These are phyloP conservation scores for Diplocarpon rosae DNA, from an alignment of 2,329 filamentous ascomycete genomes.

Conservation along the genomic window DNA sequence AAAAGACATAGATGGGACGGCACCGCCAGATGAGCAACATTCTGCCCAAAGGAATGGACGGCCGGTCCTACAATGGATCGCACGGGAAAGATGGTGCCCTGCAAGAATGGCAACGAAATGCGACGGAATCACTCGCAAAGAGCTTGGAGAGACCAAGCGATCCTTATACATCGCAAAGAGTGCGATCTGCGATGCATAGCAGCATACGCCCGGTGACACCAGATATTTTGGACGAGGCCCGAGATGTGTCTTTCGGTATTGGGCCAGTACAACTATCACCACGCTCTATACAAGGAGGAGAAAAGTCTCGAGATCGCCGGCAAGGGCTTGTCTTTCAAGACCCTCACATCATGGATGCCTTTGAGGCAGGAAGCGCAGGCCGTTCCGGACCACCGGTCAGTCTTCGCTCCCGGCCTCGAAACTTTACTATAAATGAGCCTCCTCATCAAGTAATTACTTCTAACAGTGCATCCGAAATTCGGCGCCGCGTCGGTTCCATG, in stretches of 20 bases:
- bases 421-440: conserved; percentile 36
- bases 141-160: conserved; percentile 22
- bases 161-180: conserved; percentile 13
- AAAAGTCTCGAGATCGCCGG: conserved; percentile 33
- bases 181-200: conserved; percentile 27
- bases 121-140: conserved; percentile 20
- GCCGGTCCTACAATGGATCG: conserved; percentile 29
- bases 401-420: conserved; percentile 34
- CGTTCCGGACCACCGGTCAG: conserved; percentile 19
- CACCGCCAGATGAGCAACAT: conserved; percentile 32
- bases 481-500: conserved; percentile 60
- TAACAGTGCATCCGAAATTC: conserved; percentile 33
- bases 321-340: conserved; percentile 54
- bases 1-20: conserved; percentile 18
- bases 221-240: conserved; percentile 34
- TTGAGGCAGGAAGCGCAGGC: conserved; percentile 10
- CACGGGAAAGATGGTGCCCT: conserved; percentile 23
- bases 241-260: conserved; percentile 11
- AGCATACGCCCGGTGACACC: conserved; percentile 58
- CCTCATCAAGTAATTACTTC: conserved; percentile 29
- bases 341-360: conserved; percentile 34
- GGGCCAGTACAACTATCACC: conserved; percentile 37
- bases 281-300: conserved; percentile 34
- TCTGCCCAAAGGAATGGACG: conserved; percentile 36
- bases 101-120: conserved; percentile 24